These are phyloP conservation scores for Moringa oleifera DNA, from an alignment of 345 rosid genomes.

Conservation along the genomic window DNA sequence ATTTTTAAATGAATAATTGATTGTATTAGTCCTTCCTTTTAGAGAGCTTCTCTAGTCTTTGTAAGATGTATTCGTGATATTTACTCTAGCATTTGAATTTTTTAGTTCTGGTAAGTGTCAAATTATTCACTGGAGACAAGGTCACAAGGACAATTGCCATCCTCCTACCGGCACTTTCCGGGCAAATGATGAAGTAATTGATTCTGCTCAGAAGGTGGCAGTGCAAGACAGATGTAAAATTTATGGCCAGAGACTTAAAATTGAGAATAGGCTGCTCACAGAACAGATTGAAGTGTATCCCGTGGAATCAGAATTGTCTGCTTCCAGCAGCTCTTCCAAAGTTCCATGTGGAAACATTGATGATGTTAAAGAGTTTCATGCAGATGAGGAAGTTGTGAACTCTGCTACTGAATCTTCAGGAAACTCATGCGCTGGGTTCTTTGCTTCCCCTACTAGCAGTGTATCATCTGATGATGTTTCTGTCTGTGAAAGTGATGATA, in stretches of 20 bases:
- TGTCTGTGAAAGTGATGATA: conserved; percentile 28
- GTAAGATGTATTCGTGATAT: conserved; percentile 3
- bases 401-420: conserved; percentile 49
- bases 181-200: conserved; percentile 31
- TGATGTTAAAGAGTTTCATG: conserved; percentile 30
- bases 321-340: conserved; percentile 29
- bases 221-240: conserved; percentile 23
- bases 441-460: conserved; percentile 39
- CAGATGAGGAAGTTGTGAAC: conserved; percentile 38
- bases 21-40: neutral
- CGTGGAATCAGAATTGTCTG: conserved; percentile 24
- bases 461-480: conserved; percentile 78
- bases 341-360: conserved; percentile 29
- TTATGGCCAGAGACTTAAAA: conserved; percentile 18
- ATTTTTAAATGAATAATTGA: neutral
- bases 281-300: conserved; percentile 27
- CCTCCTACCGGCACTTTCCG: conserved; percentile 32
- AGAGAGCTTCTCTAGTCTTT: neutral
- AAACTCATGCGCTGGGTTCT: conserved; percentile 73
- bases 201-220: conserved; percentile 25
- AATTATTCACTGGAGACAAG: conserved; percentile 93
- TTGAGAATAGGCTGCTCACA: conserved; percentile 22
- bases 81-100: conserved; percentile 19
- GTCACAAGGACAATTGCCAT: conserved; percentile 82
- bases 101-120: conserved; percentile 88